Base-by-base conservation (phyloP, 495 filamentous ascomycete genomes). In the Astrocystis sublimbata region DNA sequence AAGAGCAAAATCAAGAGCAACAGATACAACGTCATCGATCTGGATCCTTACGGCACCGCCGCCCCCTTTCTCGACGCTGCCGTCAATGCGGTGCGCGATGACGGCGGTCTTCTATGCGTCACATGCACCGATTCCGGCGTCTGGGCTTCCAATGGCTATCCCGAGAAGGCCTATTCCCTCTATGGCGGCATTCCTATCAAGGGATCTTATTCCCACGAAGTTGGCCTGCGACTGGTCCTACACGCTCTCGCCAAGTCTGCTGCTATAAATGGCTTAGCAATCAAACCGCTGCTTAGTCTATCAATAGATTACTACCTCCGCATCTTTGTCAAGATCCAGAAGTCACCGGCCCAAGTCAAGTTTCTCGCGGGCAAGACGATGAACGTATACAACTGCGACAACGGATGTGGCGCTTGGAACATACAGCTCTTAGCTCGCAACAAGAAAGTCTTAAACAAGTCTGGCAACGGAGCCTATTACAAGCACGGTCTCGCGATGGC, bases 241-340 rank as follows among this genome's bases (percentile, higher is more conserved):
- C 85, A 97, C 67, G 78, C 85, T 13, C 82, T 97, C 41, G 90
- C 93, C 17, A 83, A 86, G 5, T 78, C 89, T 8, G 94, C 92
- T 19, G 89, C 88, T 6, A 87, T 86, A 61, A 96, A 98, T 63
- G 94, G 94, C n/a, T 74, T 94, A 7, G 83, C 90, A 3, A 92
- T 97, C 58, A 94, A 99, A 71, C 94, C 94, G 0, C 79, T 97
- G 0, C 81, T 99, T 13, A 96, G 92, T 15, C 82, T 99, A 6
- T 96, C 90, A 10, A 94, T 98, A 57, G 94, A 99, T 73, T 99
- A 91, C 71, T 99, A 99, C 71, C 83, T 85, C n/a, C 85, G 96
- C 45, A 79, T 97, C 1, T 99, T 98, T 70, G 87, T 99, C 58
- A 87, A 91, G 1, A 79, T 99, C 31, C 80, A 84, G 58, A 89